Conservation (phyloP, 73 alveolate species). For the Paramecium caudatum region DNA sequence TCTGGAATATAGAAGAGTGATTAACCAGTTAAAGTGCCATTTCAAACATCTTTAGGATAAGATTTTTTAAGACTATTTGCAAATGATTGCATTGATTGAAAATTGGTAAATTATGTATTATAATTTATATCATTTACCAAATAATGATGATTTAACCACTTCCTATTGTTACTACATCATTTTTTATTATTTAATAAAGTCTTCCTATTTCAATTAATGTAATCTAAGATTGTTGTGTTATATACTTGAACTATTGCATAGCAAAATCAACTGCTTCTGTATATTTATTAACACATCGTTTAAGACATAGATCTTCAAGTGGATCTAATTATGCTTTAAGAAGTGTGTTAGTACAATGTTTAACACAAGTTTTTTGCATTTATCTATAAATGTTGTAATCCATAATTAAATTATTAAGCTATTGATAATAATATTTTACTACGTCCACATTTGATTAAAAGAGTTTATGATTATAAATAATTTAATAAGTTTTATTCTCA, state of each 20-base stretch:
- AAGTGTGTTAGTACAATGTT: slow-evolving; percentile 20
- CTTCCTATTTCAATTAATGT: not conserved
- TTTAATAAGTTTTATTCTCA: slow-evolving; percentile 50
- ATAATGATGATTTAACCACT: not conserved
- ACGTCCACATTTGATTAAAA: slow-evolving; percentile 34
- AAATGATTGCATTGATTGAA: not conserved
- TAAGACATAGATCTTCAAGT: slow-evolving; percentile 33
- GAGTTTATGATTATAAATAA: slow-evolving; percentile 46
- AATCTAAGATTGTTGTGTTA: not conserved
- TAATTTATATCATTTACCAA: slow-evolving; percentile 26
- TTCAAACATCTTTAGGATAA: slow-evolving; percentile 45
- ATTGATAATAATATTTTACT: slow-evolving; percentile 27
- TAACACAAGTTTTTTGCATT: not conserved
- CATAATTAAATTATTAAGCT: slow-evolving; percentile 7
- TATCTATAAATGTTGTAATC: not conserved
- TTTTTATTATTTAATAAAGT: not conserved
- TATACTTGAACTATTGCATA: slow-evolving; percentile 3
- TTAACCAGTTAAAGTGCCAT: slow-evolving; percentile 41
- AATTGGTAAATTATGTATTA: no score
- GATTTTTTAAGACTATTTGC: slow-evolving; percentile 41
- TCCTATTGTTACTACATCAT: not conserved
- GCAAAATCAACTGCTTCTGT: not conserved
- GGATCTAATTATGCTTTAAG: slow-evolving; percentile 22
- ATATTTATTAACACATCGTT: not conserved
- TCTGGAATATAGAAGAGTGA: not conserved